Evolutionary conservation across 495 filamentous ascomycete species (phyloP).

Genomic region (Monascus purpureus): DNA sequence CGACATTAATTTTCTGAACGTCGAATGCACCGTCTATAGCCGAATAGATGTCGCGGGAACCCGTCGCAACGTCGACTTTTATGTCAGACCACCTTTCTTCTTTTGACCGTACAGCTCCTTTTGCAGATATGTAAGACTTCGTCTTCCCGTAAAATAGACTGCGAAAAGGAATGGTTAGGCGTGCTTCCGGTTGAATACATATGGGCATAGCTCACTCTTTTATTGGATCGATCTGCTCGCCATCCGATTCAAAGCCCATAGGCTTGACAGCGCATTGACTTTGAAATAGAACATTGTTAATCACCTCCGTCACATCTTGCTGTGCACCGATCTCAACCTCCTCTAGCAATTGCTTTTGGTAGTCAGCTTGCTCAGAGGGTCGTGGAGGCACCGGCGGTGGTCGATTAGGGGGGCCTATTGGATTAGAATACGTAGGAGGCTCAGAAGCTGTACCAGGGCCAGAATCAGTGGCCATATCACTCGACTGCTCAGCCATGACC

Average conservation of each 20-base stretch:
- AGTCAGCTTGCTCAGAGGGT: slow-evolving; percentile 19
- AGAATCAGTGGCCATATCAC: slow-evolving; percentile 6
- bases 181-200: too few relatives aligned
- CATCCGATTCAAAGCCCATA: slow-evolving; percentile 39
- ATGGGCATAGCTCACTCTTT: slow-evolving; percentile 43
- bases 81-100: slow-evolving; percentile 48
- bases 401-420: slow-evolving; percentile 12
- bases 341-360: slow-evolving; percentile 28
- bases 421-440: slow-evolving; percentile 4
- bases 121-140: slow-evolving; percentile 37
- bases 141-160: slow-evolving; percentile 47
- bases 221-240: slow-evolving; percentile 68
- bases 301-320: slow-evolving; percentile 92
- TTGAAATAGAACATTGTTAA: slow-evolving; percentile 79
- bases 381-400: slow-evolving; percentile 37
- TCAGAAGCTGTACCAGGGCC: slow-evolving; percentile 1
- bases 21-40: slow-evolving; percentile 79
- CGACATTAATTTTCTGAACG: slow-evolving; percentile 55
- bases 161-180: too few relatives aligned
- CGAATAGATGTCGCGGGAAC: slow-evolving; percentile 57
- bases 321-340: slow-evolving; percentile 51
- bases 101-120: slow-evolving; percentile 29
- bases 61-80: slow-evolving; percentile 47
- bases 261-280: slow-evolving; percentile 78
- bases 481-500: slow-evolving; percentile 5